Evolutionary conservation across 164 flowering plant species (phyloP).

Genomic region (Berberis vulgaris): DNA sequence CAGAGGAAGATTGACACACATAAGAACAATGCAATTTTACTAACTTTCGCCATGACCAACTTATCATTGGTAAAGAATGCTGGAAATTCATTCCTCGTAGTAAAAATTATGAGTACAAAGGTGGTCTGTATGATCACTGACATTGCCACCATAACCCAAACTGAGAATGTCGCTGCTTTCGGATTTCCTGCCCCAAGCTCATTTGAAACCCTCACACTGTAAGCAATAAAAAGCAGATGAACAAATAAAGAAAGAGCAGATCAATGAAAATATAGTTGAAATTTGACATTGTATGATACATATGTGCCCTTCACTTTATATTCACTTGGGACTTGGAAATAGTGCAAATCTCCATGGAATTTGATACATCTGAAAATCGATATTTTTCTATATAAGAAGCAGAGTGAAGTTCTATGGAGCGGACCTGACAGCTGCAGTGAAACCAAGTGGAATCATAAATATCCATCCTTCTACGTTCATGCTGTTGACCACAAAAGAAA

Average conservation of each 20-base stretch:
- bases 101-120: neutral
- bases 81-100: neutral
- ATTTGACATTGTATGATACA: too few species aligned
- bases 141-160: conserved; percentile 1
- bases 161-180: neutral
- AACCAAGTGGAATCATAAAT: conserved; percentile 3
- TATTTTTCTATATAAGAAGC: neutral
- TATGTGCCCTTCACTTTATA: too few species aligned
- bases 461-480: conserved; percentile 3
- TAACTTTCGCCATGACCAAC: conserved; percentile 2
- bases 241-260: neutral
- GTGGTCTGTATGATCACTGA: neutral
- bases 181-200: conserved; percentile 1
- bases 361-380: neutral
- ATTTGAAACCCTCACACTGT: conserved; percentile 2
- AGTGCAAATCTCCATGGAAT: neutral
- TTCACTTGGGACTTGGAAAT: neutral
- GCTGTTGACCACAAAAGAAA: neutral
- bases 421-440: neutral
- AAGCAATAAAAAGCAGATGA: neutral
- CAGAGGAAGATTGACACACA: neutral
- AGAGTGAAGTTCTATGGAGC: neutral
- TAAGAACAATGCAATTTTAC: neutral
- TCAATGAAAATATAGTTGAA: neutral
- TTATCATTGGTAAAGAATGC: neutral